Percentiles rank a stretch among this genome's conserved stretches.
These are phyloP conservation scores for Claviceps humidiphila DNA, from an alignment of 2,329 filamentous ascomycete genomes.

Conservation along the genomic window DNA sequence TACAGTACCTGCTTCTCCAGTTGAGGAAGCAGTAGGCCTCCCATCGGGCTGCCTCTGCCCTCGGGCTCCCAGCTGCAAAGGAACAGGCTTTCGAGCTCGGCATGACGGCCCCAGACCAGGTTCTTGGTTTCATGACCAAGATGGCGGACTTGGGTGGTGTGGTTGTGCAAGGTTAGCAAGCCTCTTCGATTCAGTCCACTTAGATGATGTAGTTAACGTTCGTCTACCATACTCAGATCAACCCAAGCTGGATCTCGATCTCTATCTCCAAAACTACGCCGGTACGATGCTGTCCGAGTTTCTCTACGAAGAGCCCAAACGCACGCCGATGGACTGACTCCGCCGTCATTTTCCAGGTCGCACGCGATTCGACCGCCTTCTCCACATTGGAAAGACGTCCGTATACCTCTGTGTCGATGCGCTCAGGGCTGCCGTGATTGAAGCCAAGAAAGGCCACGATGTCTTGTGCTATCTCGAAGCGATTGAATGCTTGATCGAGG, in stretches of 20 bases:
- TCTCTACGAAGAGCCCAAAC: not conserved
- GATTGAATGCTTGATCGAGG: conserved; percentile 48
- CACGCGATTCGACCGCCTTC: conserved; percentile 67
- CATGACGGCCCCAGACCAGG: conserved; percentile 23
- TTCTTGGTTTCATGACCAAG: conserved; percentile 31
- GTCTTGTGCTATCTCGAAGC: conserved; percentile 57
- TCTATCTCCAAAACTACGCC: conserved; percentile 79
- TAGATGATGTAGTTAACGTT: not conserved
- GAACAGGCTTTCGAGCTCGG: not conserved
- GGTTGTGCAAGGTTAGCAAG: conserved; percentile 32
- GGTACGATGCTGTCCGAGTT: conserved; percentile 35
- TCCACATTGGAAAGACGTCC: conserved; percentile 69
- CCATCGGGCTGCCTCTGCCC: not conserved
- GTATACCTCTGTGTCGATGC: conserved; percentile 67
- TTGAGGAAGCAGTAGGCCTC: not conserved
- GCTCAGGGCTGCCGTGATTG: conserved; percentile 59
- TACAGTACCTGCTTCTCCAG: not conserved
- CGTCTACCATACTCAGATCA: conserved; percentile 36
- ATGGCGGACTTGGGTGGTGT: conserved; percentile 32
- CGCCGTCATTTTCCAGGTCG: conserved; percentile 40
- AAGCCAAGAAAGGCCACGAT: conserved; percentile 67
- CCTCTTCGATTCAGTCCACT: not conserved
- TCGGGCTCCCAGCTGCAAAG: not conserved
- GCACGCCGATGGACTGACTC: not conserved
- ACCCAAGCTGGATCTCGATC: conserved; percentile 83